Conservation (phyloP, 1,139 yeast species). For the Maudiozyma humilis region DNA sequence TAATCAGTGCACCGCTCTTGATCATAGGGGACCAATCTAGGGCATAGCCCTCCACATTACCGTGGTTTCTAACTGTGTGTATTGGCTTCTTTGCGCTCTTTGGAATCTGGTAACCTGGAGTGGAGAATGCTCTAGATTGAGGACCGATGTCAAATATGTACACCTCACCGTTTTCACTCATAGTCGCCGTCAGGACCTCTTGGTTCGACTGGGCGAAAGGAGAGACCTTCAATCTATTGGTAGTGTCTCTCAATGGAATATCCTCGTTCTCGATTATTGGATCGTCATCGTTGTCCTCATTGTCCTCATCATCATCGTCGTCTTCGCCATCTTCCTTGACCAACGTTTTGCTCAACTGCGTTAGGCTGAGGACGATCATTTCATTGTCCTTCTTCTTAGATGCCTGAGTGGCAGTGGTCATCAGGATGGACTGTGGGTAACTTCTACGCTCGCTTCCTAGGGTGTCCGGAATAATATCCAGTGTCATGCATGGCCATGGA, state of each 20-base stretch:
- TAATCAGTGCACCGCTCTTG: conserved; percentile 68
- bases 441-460: conserved; percentile 82
- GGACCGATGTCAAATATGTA: conserved; percentile 72
- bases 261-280: conserved; percentile 83
- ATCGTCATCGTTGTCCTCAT: conserved; percentile 64
- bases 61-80: conserved; percentile 80
- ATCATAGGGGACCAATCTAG: conserved; percentile 92
- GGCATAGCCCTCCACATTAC: conserved; percentile 96
- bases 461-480: conserved; percentile 80
- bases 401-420: conserved; percentile 94
- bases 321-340: conserved; percentile 71
- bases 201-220: conserved; percentile 49
- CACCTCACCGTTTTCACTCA: conserved; percentile 88
- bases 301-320: conserved; percentile 43
- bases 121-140: conserved; percentile 75
- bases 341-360: conserved; percentile 75
- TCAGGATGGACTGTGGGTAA: conserved; percentile 79
- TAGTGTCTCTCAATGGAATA: conserved; percentile 69
- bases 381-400: conserved; percentile 80
- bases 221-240: conserved; percentile 80
- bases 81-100: conserved; percentile 71
- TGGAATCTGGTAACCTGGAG: conserved; percentile 78
- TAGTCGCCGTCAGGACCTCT: conserved; percentile 79
- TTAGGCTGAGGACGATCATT: conserved; percentile 71
- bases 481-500: conserved; percentile 95